Evolutionary conservation across 257 asterid genomes (phyloP).

Genomic region (Petrea volubilis): DNA sequence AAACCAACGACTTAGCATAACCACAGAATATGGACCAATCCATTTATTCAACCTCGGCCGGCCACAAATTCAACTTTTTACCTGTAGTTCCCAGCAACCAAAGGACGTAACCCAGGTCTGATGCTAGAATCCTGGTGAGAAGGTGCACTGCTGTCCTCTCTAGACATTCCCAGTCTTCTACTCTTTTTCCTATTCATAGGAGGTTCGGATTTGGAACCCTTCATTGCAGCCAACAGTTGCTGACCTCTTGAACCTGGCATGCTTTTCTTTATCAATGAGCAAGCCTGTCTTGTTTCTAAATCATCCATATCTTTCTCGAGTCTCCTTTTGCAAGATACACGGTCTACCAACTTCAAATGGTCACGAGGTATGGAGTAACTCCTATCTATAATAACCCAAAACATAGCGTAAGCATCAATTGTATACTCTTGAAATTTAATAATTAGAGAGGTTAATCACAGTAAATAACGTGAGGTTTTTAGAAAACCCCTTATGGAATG

Average conservation of each 20-base stretch:
- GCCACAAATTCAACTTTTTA: constrained; percentile 17
- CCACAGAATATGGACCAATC: constrained; percentile 1
- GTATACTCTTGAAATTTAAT: not conserved
- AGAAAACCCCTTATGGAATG: no score
- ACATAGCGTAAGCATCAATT: not conserved
- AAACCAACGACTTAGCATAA: not conserved
- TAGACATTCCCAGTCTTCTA: constrained; percentile 33
- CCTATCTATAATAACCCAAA: constrained; percentile 35
- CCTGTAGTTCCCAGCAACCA: constrained; percentile 32
- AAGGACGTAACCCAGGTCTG: constrained; percentile 24
- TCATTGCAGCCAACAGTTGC: constrained; percentile 61
- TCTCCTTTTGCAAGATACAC: constrained; percentile 61
- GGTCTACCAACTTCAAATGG: constrained; percentile 36
- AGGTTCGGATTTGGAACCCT: constrained; percentile 40
- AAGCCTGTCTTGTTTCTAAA: constrained; percentile 56
- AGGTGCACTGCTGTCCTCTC: constrained; percentile 23
- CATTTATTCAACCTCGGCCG: constrained; percentile 19
- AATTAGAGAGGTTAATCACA: no score
- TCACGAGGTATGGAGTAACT: constrained; percentile 38
- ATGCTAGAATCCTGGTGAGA: constrained; percentile 25
- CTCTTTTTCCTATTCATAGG: constrained; percentile 50
- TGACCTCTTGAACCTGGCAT: constrained; percentile 54
- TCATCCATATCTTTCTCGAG: constrained; percentile 60
- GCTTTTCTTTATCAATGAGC: constrained; percentile 41
- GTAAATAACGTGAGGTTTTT: no score